Evolutionary conservation across 2,329 filamentous ascomycete genomes (phyloP).

Genomic region (Ceratocystis ficicola): DNA sequence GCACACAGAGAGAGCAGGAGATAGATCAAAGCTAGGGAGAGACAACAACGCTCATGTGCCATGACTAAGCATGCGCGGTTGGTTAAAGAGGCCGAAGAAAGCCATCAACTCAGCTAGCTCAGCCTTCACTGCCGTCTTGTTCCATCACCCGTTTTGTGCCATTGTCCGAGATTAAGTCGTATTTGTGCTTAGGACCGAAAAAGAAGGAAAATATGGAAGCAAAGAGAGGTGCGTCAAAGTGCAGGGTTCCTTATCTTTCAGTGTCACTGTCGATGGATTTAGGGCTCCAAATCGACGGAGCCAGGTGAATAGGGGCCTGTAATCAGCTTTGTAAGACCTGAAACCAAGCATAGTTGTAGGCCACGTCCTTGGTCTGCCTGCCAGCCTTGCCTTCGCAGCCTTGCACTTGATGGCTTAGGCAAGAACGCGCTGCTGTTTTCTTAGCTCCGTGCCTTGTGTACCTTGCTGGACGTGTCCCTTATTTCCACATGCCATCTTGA

Average conservation of each 20-base stretch:
- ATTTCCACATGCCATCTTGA: not conserved
- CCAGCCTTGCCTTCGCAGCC: not conserved
- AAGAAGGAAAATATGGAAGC: not conserved
- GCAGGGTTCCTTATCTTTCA: not conserved
- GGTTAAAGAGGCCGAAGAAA: not conserved
- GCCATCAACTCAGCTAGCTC: not conserved
- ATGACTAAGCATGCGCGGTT: not conserved
- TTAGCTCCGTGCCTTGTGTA: too few species aligned
- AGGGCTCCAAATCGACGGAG: not conserved
- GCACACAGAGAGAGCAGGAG: not conserved
- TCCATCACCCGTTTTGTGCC: constrained; percentile 14
- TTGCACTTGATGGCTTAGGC: not conserved
- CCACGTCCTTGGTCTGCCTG: not conserved
- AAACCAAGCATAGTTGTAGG: not conserved
- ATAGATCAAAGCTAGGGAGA: not conserved
- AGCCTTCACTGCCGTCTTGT: not conserved
- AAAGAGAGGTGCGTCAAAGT: not conserved
- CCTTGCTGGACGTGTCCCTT: not conserved
- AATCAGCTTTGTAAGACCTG: not conserved
- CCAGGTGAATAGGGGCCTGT: not conserved
- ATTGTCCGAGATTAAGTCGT: constrained; percentile 20
- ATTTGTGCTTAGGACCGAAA: constrained; percentile 14
- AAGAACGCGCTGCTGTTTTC: not conserved
- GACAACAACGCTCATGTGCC: too few species aligned
- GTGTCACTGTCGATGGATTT: not conserved